These are phyloP conservation scores for Parathielavia hyrcaniae DNA, from an alignment of 495 filamentous ascomycete species.

Conservation along the genomic window DNA sequence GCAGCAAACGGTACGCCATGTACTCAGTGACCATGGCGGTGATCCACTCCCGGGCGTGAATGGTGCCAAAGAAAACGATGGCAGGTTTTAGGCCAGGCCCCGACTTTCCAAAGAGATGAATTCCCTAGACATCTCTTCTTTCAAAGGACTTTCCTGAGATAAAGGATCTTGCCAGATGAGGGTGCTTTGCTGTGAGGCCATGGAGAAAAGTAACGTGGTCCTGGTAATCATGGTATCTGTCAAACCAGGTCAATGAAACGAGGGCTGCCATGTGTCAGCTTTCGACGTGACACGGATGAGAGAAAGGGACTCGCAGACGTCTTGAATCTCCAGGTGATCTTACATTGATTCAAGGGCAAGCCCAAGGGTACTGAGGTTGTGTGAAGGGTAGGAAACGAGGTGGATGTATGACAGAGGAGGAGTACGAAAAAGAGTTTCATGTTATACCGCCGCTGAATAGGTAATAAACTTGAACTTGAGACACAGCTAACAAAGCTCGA, in stretches of 20 bases:
- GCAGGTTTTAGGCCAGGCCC: constrained; percentile 50
- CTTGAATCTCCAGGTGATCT: background rate
- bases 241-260: background rate
- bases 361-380: background rate
- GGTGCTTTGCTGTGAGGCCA: constrained; percentile 44
- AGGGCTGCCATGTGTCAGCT: background rate
- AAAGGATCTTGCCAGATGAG: constrained; percentile 47
- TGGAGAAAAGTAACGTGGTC: constrained; percentile 48
- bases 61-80: constrained; percentile 54
- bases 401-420: background rate
- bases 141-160: constrained; percentile 48
- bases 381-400: background rate
- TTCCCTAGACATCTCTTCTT: constrained; percentile 49
- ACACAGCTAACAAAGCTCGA: no score
- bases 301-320: background rate
- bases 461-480: no score
- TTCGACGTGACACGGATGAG: background rate
- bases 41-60: constrained; percentile 62
- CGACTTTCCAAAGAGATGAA: constrained; percentile 52
- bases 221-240: constrained; percentile 38
- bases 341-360: background rate
- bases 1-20: constrained; percentile 50
- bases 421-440: background rate
- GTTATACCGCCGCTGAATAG: background rate
- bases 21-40: constrained; percentile 54